These are phyloP conservation scores for Oryza punctata DNA, from an alignment of 176 grass and related monocot genomes.

Conservation along the genomic window DNA sequence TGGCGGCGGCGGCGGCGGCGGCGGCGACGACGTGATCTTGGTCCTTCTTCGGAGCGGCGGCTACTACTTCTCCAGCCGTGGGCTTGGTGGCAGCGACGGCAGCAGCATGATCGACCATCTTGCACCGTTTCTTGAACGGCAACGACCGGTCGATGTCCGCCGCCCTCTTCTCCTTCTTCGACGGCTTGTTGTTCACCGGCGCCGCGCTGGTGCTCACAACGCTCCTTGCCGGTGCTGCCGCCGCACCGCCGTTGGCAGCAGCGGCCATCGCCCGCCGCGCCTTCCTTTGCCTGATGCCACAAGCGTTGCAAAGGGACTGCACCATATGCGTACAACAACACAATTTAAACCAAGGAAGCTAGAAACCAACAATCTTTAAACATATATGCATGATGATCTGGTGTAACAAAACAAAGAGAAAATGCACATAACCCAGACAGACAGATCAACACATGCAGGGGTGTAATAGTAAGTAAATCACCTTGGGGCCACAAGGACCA, in stretches of 20 bases:
- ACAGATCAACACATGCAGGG: background rate
- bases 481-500: constrained; percentile 95
- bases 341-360: background rate
- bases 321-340: constrained; percentile 23
- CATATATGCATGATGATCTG: background rate
- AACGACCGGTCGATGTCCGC: constrained; percentile 57
- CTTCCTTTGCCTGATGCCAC: constrained; percentile 97
- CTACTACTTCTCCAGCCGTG: background rate
- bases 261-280: constrained; percentile 72
- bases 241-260: constrained; percentile 23
- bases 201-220: background rate
- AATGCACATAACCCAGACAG: constrained; percentile 8
- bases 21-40: constrained; percentile 18
- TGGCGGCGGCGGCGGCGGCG: background rate
- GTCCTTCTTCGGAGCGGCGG: constrained; percentile 24
- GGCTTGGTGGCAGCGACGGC: background rate
- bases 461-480: constrained; percentile 34
- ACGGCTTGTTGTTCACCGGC: constrained; percentile 30
- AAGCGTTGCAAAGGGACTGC: constrained; percentile 99
- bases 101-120: constrained; percentile 41
- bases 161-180: constrained; percentile 68
- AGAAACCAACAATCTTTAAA: background rate
- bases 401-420: constrained; percentile 6
- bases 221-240: background rate
- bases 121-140: constrained; percentile 98